Percentiles rank a stretch among this genome's conserved stretches.
Conservation (phyloP, 768 basidiomycete genomes). For the Tulasnella sp. region DNA sequence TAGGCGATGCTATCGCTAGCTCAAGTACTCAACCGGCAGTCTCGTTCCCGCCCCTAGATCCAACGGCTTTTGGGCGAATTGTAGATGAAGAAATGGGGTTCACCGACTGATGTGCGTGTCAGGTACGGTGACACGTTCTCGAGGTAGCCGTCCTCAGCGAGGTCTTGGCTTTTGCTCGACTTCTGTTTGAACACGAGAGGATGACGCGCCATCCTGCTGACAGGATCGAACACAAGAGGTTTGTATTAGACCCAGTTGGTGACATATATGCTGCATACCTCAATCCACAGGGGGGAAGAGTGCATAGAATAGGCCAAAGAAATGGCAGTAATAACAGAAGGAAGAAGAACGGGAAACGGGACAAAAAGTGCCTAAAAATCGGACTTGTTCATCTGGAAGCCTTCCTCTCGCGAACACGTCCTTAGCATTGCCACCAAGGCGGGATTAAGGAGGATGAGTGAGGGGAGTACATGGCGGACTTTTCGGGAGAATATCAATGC, state of each 20-base stretch:
- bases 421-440: background rate
- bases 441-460: background rate
- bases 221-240: too few species aligned
- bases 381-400: background rate
- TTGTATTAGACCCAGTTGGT: too few species aligned
- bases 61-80: constrained; percentile 55
- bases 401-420: background rate
- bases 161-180: too few species aligned
- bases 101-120: constrained; percentile 33
- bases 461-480: background rate
- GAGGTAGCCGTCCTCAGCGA: too few species aligned
- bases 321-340: background rate
- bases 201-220: too few species aligned
- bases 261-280: background rate
- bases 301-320: background rate
- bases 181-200: too few species aligned
- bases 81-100: constrained; percentile 81
- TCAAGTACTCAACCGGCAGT: constrained; percentile 47
- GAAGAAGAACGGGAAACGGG: background rate
- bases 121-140: too few species aligned
- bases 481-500: background rate
- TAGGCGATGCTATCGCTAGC: constrained; percentile 51
- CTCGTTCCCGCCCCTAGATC: constrained; percentile 66
- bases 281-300: background rate
- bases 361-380: background rate